Base-by-base conservation (phyloP, 1,284 basidiomycete species). In the Boletus smithii region DNA sequence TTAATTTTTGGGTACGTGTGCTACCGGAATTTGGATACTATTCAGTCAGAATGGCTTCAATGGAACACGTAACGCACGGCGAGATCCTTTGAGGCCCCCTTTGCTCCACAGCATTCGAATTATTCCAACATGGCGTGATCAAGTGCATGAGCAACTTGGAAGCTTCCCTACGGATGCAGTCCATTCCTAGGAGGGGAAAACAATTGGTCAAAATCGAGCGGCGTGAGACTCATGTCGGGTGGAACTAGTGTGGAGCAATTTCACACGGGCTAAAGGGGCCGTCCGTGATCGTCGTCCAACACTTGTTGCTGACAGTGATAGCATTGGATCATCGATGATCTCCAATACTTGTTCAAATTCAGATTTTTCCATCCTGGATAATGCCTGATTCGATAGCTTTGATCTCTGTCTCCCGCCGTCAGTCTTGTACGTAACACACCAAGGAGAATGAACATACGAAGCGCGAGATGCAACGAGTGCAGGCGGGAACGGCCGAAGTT, bases 381-480 rank as follows among this genome's bases (percentile, higher is more conserved):
- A 66, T 50, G 7, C 53, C 61, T 37, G 46, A 55, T 44, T 67
- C 59, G 10, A 56, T 47, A 18, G 57, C 66, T 49, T 58, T 62
- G 31, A 68, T 64, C 39, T 64, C 66, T 68, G 37, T 23, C 24
- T 20, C 32, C 34, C 16, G 3, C 35, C 23, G 8, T 60, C 39
- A 51, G 37, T 27, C 9, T 20, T 16, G 35, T 27, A 23, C 14
- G 20, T 5, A 34, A 13, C 2, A 10, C 23, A 22, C 7, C 33
- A 17, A 42, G 23, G 18, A 14, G 38, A 18, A 29, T 18, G 18
- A 13, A 49, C 66, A 5, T 47, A 70, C 61, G 70, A 30, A 72
- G 57, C 14, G 70, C 68, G n/a, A 73, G 56, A 41, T 67, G 56
- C 51, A 69, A 56, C 45, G 66, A 68, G 31, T 62, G 59, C 37